Evolutionary conservation across 2,329 filamentous ascomycete genomes (phyloP).

Genomic region (Lecanoromycetidae sp.): DNA sequence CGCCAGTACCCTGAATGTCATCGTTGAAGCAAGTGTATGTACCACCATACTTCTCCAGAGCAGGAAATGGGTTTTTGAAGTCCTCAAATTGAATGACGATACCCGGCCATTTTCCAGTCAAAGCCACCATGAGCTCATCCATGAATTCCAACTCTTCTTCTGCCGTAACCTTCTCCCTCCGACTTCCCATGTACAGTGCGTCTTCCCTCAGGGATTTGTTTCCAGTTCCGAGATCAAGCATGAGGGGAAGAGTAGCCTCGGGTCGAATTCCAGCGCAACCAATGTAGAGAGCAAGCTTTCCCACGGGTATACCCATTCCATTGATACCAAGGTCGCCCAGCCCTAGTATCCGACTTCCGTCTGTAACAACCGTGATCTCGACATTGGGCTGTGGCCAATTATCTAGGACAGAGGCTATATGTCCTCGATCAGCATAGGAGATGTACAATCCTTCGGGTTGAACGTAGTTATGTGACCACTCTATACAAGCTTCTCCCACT

Average conservation of each 20-base stretch:
- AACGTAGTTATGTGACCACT: constrained; percentile 93
- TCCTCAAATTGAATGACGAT: constrained; percentile 90
- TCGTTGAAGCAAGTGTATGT: constrained; percentile 96
- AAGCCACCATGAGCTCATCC: constrained; percentile 92
- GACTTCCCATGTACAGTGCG: constrained; percentile 81
- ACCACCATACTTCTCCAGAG: constrained; percentile 78
- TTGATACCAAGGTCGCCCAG: constrained; percentile 93
- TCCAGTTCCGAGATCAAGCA: constrained; percentile 50
- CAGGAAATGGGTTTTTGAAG: constrained; percentile 94
- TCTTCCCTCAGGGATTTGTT: constrained; percentile 59
- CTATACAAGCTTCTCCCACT: constrained; percentile 85
- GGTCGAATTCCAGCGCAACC: constrained; percentile 91
- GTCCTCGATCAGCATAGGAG: constrained; percentile 85
- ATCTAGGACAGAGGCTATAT: constrained; percentile 72
- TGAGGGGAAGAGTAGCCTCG: constrained; percentile 50
- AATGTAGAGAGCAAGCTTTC: constrained; percentile 90
- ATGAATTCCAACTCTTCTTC: constrained; percentile 81
- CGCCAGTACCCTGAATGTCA: constrained; percentile 93
- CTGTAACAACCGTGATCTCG: constrained; percentile 92
- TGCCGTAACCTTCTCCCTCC: constrained; percentile 64
- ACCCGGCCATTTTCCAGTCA: constrained; percentile 62
- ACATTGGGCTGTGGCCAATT: constrained; percentile 88
- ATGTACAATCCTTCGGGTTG: constrained; percentile 89
- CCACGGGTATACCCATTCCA: constrained; percentile 95
- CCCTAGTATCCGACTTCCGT: constrained; percentile 82